A percentile compares a stretch with the other conserved stretches of the same genome.
phyloP scores from a whole-genome alignment of 2,329 filamentous ascomycete genomes.

The Colletotrichum lini region DNA sequence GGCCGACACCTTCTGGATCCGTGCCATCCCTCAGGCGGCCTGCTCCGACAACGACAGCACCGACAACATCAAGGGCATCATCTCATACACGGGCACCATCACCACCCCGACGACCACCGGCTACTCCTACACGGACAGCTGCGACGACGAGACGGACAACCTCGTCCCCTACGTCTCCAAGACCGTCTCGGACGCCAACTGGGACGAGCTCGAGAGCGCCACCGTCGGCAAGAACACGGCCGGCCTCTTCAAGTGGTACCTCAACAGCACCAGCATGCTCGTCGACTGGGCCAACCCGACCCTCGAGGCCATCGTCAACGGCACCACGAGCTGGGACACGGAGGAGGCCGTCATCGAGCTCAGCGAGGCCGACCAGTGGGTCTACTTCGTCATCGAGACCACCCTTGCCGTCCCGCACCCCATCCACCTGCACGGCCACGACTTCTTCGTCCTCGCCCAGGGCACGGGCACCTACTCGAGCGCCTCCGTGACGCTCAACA shows the following conservation, averaged over 20 bases:
- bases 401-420: slow-evolving; percentile 49
- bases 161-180: slow-evolving; percentile 53
- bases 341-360: slow-evolving; percentile 50
- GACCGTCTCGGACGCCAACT: slow-evolving; percentile 49
- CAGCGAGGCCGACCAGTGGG: slow-evolving; percentile 46
- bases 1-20: slow-evolving; percentile 63
- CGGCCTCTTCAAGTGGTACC: slow-evolving; percentile 62
- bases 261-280: slow-evolving; percentile 54
- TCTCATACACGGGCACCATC: slow-evolving; percentile 56
- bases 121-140: slow-evolving; percentile 46
- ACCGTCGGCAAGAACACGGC: slow-evolving; percentile 47
- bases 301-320: slow-evolving; percentile 45
- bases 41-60: slow-evolving; percentile 58
- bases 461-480: slow-evolving; percentile 41
- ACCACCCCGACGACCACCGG: slow-evolving; percentile 38
- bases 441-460: slow-evolving; percentile 48
- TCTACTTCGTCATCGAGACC: slow-evolving; percentile 50
- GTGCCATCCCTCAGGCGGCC: slow-evolving; percentile 57
- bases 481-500: slow-evolving; percentile 35
- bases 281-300: slow-evolving; percentile 52
- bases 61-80: slow-evolving; percentile 64
- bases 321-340: slow-evolving; percentile 43
- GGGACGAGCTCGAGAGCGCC: slow-evolving; percentile 49
- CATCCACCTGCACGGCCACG: slow-evolving; percentile 56
- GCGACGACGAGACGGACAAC: slow-evolving; percentile 54